phyloP scores from a whole-genome alignment of 257 asterid species.

The Penstemon barbatus region DNA sequence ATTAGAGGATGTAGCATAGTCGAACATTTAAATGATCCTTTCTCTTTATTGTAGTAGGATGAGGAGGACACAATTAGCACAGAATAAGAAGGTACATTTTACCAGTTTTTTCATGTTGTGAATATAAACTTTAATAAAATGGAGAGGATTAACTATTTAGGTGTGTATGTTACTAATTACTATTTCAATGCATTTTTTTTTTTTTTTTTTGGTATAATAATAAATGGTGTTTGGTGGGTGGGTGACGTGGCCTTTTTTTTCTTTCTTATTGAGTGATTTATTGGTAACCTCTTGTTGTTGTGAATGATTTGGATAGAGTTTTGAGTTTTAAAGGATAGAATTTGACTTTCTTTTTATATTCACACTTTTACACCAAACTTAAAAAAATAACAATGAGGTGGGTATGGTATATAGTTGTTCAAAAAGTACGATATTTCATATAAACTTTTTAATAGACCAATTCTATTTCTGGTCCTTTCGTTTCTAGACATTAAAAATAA shows the following conservation, averaged over 20 bases:
- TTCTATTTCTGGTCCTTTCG: no score
- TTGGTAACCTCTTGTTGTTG: no score
- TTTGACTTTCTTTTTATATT: no score
- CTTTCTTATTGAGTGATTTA: no score
- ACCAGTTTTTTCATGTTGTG: neutral
- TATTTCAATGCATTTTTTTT: neutral
- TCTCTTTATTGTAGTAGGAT: neutral
- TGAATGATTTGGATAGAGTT: no score
- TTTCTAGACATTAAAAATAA: no score
- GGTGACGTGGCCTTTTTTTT: neutral
- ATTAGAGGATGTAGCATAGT: conserved; percentile 26
- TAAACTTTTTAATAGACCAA: no score
- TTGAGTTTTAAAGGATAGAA: no score
- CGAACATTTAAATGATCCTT: conserved; percentile 27
- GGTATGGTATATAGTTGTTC: no score
- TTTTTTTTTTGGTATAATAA: neutral
- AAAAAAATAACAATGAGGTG: no score
- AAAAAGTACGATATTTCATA: no score
- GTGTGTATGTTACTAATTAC: neutral
- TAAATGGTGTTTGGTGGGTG: neutral
- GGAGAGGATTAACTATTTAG: neutral
- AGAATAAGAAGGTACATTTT: conserved; percentile 12
- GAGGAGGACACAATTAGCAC: conserved; percentile 29
- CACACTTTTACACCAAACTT: no score
- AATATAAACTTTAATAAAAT: conserved; percentile 25